Base-by-base conservation (phyloP, 139 green algal genomes). In the Micromonas commoda region DNA sequence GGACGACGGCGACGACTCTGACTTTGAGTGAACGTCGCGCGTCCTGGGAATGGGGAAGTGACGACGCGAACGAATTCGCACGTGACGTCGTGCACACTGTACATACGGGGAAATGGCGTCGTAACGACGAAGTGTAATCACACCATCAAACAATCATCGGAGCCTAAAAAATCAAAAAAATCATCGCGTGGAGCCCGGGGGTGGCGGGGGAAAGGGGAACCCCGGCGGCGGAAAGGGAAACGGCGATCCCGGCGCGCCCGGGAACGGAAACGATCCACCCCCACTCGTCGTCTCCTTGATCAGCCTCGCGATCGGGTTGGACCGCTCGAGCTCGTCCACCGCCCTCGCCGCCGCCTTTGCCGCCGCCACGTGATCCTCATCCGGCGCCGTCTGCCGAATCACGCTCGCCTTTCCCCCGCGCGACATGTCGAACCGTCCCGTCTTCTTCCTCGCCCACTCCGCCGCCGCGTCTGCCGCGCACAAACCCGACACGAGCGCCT, bases 401-500 rank as follows among this genome's bases (percentile, higher is more conserved):
- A n/a, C n/a, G n/a, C n/a, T n/a, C n/a, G n/a, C 63, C 63, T 70
- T 19, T 9, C 28, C 63, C 6, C 6, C 28, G 63, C 29, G 63
- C 28, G 63, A 9, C 6, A 21, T 13, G 28, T 33, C n/a, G n/a
- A n/a, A n/a, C n/a, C n/a, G n/a, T n/a, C n/a, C n/a, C 28, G 29
- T 33, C 63, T 6, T 35, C 39, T 20, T 65, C 34, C 26, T 31
- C 28, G 0, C 66, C 6, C 52, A 21, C 73, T 35, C 52, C 20
- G 45, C 73, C 29, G 54, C 53, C 52, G 29, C 73, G 26, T 82
- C 77, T 3, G 69, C 77, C 20, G 77, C 77, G n/a, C 13, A 2
- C 26, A 83, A 5, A 23, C 78, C 78, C 31, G 71, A 80, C n/a
- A 83, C 78, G 16, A 71, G 57, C 64, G 78, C 69, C 23, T 77